A percentile compares a stretch with the other conserved stretches of the same genome.
phyloP scores from a whole-genome alignment of 2,329 filamentous ascomycete species.

The Fusarium redolens region DNA sequence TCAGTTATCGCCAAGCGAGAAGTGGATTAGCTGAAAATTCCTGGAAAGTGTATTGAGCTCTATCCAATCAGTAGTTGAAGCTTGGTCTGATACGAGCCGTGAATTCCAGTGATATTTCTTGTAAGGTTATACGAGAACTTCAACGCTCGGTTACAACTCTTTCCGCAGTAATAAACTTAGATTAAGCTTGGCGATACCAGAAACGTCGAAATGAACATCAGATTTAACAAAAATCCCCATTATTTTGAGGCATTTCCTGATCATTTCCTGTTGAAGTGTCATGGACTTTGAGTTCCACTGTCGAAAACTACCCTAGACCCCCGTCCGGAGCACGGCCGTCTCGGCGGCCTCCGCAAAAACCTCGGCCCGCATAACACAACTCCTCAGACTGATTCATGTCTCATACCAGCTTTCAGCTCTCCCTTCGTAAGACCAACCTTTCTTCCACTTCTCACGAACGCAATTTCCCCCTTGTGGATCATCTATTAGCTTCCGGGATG shows the following conservation, averaged over 20 bases:
- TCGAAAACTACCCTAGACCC: not conserved
- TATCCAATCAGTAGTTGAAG: not conserved
- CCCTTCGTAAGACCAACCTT: constrained; percentile 23
- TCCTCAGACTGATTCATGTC: constrained; percentile 6
- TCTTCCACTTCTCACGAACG: not conserved
- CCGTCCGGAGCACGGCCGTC: not conserved
- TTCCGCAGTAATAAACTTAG: not conserved
- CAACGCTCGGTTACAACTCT: not conserved
- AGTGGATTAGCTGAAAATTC: not conserved
- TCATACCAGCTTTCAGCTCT: constrained; percentile 33
- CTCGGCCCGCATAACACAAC: constrained; percentile 16
- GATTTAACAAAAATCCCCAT: not conserved
- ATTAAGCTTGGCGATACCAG: not conserved
- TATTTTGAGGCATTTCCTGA: not conserved
- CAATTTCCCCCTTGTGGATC: constrained; percentile 15
- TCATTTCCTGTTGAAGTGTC: not conserved
- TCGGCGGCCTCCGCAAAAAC: constrained; percentile 12
- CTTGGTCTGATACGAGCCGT: not conserved
- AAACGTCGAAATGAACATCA: not conserved
- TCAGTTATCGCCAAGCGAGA: not conserved
- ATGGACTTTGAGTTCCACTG: not conserved
- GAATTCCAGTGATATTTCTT: not conserved
- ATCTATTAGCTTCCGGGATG: not conserved
- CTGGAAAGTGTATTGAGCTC: not conserved
- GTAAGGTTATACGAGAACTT: not conserved